A percentile compares a stretch with the other conserved stretches of the same genome.
Evolutionary conservation across 2,329 filamentous ascomycete species (phyloP).

Genomic region (Cladosporium cucumerinum): DNA sequence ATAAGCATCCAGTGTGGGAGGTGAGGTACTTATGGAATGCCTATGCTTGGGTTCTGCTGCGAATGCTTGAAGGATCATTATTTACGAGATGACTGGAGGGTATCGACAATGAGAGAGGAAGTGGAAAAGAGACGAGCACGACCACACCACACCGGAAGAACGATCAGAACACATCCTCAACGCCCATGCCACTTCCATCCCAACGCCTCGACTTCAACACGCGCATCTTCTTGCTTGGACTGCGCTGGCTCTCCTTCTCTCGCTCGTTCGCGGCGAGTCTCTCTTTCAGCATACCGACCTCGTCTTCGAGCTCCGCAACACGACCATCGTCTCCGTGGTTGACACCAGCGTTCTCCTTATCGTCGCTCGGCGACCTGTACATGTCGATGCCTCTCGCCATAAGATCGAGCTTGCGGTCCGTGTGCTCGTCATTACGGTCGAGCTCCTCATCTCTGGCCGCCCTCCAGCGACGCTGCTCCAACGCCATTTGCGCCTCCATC

Average conservation of each 20-base stretch:
- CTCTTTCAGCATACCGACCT: conserved; percentile 43
- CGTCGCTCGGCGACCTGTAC: conserved; percentile 39
- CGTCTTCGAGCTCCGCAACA: conserved; percentile 41
- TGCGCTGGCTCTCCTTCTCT: conserved; percentile 38
- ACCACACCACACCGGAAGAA: not conserved
- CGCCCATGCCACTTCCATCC: conserved; percentile 36
- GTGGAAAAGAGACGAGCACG: not conserved
- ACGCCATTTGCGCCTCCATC: conserved; percentile 72
- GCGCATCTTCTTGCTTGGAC: conserved; percentile 49
- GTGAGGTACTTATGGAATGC: not conserved
- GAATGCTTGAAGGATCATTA: conserved; percentile 3
- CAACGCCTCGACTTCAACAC: conserved; percentile 50
- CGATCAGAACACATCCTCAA: conserved; percentile 23
- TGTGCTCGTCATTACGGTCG: conserved; percentile 76
- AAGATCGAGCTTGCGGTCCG: conserved; percentile 83
- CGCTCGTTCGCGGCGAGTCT: conserved; percentile 41
- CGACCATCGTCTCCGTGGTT: conserved; percentile 9
- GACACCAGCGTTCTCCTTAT: conserved; percentile 25
- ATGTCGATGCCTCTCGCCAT: conserved; percentile 54
- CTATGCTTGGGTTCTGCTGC: not conserved
- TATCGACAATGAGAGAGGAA: conserved; percentile 12
- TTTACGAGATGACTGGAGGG: conserved; percentile 5
- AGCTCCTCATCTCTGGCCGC: conserved; percentile 70
- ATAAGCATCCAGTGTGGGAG: not conserved
- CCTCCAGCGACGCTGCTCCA: conserved; percentile 80